Evolutionary conservation across 164 flowering plant species (phyloP).

Genomic region (Aristolochia californica): DNA sequence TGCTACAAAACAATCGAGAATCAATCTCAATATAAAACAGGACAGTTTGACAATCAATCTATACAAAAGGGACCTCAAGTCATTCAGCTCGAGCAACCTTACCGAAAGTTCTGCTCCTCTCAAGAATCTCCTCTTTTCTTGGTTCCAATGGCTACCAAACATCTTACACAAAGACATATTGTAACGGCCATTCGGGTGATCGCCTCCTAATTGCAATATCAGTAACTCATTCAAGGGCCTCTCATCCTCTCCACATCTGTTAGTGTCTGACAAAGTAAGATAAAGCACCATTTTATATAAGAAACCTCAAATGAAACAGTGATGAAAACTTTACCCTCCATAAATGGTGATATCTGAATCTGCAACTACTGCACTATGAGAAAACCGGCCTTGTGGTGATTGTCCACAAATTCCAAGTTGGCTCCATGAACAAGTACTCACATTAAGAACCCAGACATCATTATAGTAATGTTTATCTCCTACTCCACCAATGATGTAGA

Average conservation of each 20-base stretch:
- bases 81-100: background rate
- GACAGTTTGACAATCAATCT: too few species aligned
- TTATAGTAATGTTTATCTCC: conserved; percentile 80
- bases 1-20: too few species aligned
- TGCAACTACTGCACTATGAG: conserved; percentile 68
- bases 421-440: conserved; percentile 50
- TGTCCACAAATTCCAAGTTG: conserved; percentile 56
- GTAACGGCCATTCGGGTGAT: conserved; percentile 48
- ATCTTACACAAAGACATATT: conserved; percentile 52
- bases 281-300: too few species aligned
- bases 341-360: conserved; percentile 62
- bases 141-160: conserved; percentile 46
- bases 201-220: conserved; percentile 58
- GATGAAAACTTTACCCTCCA: conserved; percentile 60
- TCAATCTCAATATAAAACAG: too few species aligned
- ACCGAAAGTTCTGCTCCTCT: conserved; percentile 11
- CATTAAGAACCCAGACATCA: conserved; percentile 81
- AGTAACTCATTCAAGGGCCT: conserved; percentile 77
- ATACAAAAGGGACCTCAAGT: too few species aligned
- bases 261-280: background rate
- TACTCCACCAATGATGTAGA: conserved; percentile 83
- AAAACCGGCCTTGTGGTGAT: conserved; percentile 88
- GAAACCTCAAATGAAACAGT: too few species aligned
- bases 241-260: conserved; percentile 94
- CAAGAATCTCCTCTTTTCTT: conserved; percentile 26